Base-by-base conservation (phyloP, 495 filamentous ascomycete species). In the Clohesyomyces aquaticus region DNA sequence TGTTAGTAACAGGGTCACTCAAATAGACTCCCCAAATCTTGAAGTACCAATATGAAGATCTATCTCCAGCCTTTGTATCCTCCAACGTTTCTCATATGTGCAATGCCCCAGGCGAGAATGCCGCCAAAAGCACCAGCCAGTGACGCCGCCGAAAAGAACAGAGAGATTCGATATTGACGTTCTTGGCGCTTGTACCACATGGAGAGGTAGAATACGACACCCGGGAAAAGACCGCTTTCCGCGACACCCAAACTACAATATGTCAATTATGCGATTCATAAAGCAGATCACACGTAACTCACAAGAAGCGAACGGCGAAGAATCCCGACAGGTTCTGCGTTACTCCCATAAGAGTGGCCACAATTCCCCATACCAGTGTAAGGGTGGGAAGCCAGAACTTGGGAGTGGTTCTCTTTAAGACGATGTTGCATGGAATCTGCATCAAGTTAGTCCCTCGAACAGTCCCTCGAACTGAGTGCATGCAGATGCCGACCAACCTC, bases 161-260 rank as follows among this genome's bases (percentile, higher is more conserved):
- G 75, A 10, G 88, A 85, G 38, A 92, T 82, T 0, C 89, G 85
- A 68, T 85, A 90, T 71, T 89, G 86, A 57, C 81, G 80, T 70
- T 92, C 89, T 26, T 82, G 82, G 18, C 88, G 78, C 68, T 87
- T 88, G 62, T 93, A 93, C 86, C 90, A 92, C 86, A 91, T 91
- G 1, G 86, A 88, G n/a, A 93, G 80, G 68, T 91, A 91, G 72
- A 88, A 92, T 0, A 91, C 88, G 0, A 91, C 88, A 0, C 90
- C 88, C 12, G 88, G 87, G 56, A 88, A 90, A 0, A 90, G 77
- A 0, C 85, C 86, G 46, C 80, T 82, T 66, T 82, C 79, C 23
- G 80, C 73, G 28, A 67, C 59, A 64, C 53, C 62, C 9, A 66
- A 45, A 43, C 60, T 49, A 9, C 23, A 10, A 21, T 10, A 18